A percentile compares a stretch with the other conserved stretches of the same genome.
phyloP scores from a whole-genome alignment of 305 asterid species.

The Caryopteris hybrid region DNA sequence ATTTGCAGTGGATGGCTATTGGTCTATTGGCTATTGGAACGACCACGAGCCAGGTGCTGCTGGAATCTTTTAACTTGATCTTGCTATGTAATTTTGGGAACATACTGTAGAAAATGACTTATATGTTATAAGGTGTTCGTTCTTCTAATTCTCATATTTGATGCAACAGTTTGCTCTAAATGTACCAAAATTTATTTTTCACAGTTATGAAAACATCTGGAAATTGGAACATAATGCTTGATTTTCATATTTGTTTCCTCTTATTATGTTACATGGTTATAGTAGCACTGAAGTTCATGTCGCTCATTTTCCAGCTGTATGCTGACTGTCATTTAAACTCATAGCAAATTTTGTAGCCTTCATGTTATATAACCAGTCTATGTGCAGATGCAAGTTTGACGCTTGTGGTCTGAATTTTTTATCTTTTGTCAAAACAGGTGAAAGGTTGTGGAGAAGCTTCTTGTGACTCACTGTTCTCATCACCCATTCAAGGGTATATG shows the following conservation, averaged over 20 bases:
- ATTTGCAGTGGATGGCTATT: constrained; percentile 97
- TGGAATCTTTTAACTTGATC: constrained; percentile 16
- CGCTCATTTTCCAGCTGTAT: not conserved
- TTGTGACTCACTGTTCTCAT: constrained; percentile 80
- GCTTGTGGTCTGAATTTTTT: not conserved
- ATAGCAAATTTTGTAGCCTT: not conserved
- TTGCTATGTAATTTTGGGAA: constrained; percentile 1
- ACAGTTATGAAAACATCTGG: not conserved
- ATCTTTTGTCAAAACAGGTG: constrained; percentile 44
- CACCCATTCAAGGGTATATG: constrained; percentile 90
- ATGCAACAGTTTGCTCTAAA: constrained; percentile 2
- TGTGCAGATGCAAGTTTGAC: constrained; percentile 4
- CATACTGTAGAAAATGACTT: not conserved
- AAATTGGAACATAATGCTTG: constrained; percentile 3
- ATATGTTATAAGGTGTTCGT: not conserved
- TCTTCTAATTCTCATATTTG: not conserved
- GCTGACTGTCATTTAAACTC: not conserved
- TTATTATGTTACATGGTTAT: not conserved
- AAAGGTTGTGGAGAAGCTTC: constrained; percentile 95
- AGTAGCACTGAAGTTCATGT: not conserved
- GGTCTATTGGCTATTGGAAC: constrained; percentile 89
- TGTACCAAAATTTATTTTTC: not conserved
- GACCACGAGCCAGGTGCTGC: constrained; percentile 90
- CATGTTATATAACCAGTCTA: not conserved
- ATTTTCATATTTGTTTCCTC: not conserved